These are phyloP conservation scores for Pyrenochaeta sp. DNA, from an alignment of 2,329 filamentous ascomycete species.

Conservation along the genomic window DNA sequence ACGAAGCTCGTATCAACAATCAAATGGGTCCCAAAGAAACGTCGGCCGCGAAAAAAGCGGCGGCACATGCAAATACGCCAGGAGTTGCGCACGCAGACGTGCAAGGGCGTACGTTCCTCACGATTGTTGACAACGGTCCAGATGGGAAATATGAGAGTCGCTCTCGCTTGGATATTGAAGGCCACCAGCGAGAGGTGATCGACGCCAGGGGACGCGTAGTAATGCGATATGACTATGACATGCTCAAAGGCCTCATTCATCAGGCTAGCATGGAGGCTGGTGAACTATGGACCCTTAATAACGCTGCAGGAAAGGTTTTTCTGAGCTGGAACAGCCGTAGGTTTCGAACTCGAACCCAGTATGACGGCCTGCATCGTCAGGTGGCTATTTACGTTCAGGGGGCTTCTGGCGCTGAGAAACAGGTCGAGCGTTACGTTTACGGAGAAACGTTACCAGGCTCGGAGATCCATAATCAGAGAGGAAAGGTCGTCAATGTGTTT, in stretches of 20 bases:
- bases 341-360: background rate
- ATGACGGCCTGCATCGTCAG: background rate
- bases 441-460: background rate
- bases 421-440: background rate
- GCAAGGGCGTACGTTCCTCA: background rate
- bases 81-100: background rate
- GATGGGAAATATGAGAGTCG: too few species aligned
- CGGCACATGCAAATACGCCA: background rate
- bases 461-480: background rate
- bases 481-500: background rate
- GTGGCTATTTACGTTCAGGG: background rate
- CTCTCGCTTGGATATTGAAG: background rate
- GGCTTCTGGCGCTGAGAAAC: background rate
- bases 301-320: background rate
- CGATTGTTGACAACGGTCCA: background rate
- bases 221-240: background rate
- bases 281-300: background rate
- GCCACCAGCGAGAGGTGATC: background rate
- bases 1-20: background rate
- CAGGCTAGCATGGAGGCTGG: conserved; percentile 4
- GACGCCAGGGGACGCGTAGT: background rate
- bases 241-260: background rate
- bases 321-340: background rate
- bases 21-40: background rate
- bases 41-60: background rate